Evolutionary conservation across 2,329 filamentous ascomycete species (phyloP), one percentile per base, ranked within the genome.

Genomic region (Beauveria rudraprayagi): DNA sequence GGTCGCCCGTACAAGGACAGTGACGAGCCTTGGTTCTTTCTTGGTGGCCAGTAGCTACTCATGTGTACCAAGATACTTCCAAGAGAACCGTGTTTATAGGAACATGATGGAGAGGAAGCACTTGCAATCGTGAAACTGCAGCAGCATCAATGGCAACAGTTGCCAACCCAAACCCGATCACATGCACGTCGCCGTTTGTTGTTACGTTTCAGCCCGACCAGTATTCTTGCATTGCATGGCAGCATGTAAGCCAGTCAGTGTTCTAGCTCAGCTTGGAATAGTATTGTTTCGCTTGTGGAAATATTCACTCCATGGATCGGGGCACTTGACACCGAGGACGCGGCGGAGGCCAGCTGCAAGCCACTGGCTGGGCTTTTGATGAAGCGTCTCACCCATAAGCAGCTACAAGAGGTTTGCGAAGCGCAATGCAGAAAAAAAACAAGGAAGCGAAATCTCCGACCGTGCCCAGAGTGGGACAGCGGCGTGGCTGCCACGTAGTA

Each of bases 1-100:
- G 83, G 81, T 17, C 73, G 76, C 57, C 67, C 66, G 60, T 86
- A 85, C 68, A 74, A 69, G 16, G 73, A 66, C 65, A 65, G 66
- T 53, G 70, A 73, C 60, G 67, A 69, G 64, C 78, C 78, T 24
- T 80, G 78, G 77, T 78, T 79, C 62, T 79, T 73, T 61, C 62
- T 61, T 37, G 66, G 60, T 3, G 47, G 30, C 16, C 34, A 57
- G 37, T 62, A 43, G 61, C 34, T 4, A 10, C 2, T 19, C 22
- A 41, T 26, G 6, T n/a, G 41, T 17, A 11, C 16, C 30, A 43
- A 26, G n/a, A 28, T 17, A 28, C 8, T 40, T 48, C 16, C 8
- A 22, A 41, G 37, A 51, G 16, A 43, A 16, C 9, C 5, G 34
- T 17, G 5, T 16, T 37, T 37, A 37, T 11, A 16, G 11, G 14